Percentiles rank a stretch among this genome's conserved stretches.
Conservation (phyloP, 257 asterid genomes). For the Przewalskia tangutica region DNA sequence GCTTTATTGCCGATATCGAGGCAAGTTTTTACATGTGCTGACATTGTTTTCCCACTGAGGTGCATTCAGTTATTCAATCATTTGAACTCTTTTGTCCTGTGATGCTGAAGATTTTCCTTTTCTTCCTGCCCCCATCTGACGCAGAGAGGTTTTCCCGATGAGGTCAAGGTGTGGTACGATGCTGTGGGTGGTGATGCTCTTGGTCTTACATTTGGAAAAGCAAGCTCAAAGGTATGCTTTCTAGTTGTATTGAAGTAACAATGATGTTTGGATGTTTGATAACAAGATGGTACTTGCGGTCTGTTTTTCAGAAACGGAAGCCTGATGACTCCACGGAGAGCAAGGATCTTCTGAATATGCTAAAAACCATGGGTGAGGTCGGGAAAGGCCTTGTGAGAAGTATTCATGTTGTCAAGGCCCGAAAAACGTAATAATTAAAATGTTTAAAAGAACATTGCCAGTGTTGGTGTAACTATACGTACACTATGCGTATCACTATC, state of each 20-base stretch:
- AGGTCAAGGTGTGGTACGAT: constrained; percentile 86
- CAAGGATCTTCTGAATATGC: constrained; percentile 27
- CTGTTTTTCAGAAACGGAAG: constrained; percentile 63
- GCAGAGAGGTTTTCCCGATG: constrained; percentile 64
- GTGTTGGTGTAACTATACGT: background rate
- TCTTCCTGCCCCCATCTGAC: constrained; percentile 1
- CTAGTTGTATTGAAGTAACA: background rate
- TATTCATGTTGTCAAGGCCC: constrained; percentile 61
- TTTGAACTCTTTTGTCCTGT: background rate
- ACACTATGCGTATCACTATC: background rate
- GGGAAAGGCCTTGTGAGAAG: constrained; percentile 89
- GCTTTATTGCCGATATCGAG: constrained; percentile 60
- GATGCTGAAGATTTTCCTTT: background rate
- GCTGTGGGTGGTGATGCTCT: constrained; percentile 87
- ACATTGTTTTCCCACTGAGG: background rate
- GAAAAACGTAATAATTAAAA: constrained; percentile 23
- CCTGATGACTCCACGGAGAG: constrained; percentile 33
- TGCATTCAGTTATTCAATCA: background rate
- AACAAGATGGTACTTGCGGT: background rate
- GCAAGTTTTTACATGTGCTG: constrained; percentile 27
- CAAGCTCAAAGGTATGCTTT: constrained; percentile 43
- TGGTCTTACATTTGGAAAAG: constrained; percentile 70
- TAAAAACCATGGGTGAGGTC: constrained; percentile 58
- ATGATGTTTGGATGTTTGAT: background rate
- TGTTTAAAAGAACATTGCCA: background rate